phyloP scores from a whole-genome alignment of 2,329 filamentous ascomycete species.

The Pseudocercospora eumusae region DNA sequence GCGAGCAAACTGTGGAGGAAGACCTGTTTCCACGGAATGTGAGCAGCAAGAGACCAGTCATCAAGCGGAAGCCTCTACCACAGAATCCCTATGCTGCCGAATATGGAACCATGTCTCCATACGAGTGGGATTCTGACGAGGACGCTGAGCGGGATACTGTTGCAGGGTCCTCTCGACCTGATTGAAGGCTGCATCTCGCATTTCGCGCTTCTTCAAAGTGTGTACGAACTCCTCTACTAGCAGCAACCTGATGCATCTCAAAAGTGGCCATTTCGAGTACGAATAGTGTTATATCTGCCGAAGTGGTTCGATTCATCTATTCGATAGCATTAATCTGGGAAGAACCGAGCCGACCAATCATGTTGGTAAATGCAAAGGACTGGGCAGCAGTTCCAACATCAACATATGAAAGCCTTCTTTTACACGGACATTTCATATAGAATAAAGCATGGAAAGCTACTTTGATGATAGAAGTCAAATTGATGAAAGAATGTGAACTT shows the following conservation, averaged over 20 bases:
- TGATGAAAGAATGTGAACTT: conserved; percentile 8
- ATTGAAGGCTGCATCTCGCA: not conserved
- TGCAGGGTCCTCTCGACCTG: not conserved
- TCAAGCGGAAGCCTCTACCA: not conserved
- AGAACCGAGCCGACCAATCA: conserved; percentile 1
- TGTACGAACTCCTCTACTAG: not conserved
- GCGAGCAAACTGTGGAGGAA: not conserved
- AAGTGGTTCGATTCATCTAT: conserved; percentile 3
- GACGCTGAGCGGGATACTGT: not conserved
- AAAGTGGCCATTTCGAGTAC: not conserved
- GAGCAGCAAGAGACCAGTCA: not conserved
- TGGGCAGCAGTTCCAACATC: conserved; percentile 1
- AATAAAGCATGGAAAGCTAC: not conserved
- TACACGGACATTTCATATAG: not conserved
- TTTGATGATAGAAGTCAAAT: conserved; percentile 1
- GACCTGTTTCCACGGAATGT: not conserved
- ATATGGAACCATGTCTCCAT: conserved; percentile 1
- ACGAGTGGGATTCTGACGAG: not conserved
- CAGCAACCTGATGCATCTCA: not conserved
- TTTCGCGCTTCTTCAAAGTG: not conserved
- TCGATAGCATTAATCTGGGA: conserved; percentile 6
- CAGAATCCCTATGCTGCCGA: not conserved
- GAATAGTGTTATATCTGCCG: not conserved
- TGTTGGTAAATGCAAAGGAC: not conserved
- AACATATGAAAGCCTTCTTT: not conserved